These are phyloP conservation scores for Alternaria consortialis DNA, from an alignment of 2,329 filamentous ascomycete genomes.

Conservation along the genomic window DNA sequence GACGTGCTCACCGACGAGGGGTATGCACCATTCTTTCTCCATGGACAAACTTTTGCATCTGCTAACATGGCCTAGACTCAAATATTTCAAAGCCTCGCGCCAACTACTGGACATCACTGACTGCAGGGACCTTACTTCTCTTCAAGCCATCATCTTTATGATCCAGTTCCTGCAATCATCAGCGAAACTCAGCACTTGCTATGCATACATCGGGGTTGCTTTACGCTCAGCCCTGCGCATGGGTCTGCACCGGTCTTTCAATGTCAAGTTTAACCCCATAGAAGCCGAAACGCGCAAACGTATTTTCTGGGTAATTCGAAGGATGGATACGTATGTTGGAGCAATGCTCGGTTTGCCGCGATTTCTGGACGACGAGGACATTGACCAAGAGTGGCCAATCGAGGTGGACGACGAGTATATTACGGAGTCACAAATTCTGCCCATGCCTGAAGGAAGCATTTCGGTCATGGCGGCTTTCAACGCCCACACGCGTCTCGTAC, in stretches of 20 bases:
- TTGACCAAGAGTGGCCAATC: slow-evolving; percentile 58
- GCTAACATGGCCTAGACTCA: slow-evolving; percentile 51
- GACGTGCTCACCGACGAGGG: slow-evolving; percentile 60
- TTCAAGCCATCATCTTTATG: slow-evolving; percentile 64
- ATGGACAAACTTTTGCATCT: not conserved
- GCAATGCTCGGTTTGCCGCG: slow-evolving; percentile 61
- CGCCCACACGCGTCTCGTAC: slow-evolving; percentile 66
- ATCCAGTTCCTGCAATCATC: slow-evolving; percentile 63
- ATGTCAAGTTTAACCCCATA: slow-evolving; percentile 57
- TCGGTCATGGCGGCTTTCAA: slow-evolving; percentile 69
- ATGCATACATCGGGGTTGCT: slow-evolving; percentile 62
- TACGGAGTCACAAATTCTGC: slow-evolving; percentile 58
- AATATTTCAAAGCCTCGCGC: slow-evolving; percentile 59
- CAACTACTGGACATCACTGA: slow-evolving; percentile 63
- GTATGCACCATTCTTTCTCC: slow-evolving; percentile 31
- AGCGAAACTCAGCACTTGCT: slow-evolving; percentile 62
- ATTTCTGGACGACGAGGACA: slow-evolving; percentile 59
- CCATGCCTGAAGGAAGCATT: slow-evolving; percentile 64
- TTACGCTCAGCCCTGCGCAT: slow-evolving; percentile 60
- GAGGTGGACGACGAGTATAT: slow-evolving; percentile 63
- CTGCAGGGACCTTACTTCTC: slow-evolving; percentile 59
- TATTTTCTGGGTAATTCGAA: slow-evolving; percentile 61
- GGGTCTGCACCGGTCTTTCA: slow-evolving; percentile 61
- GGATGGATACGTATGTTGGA: slow-evolving; percentile 63
- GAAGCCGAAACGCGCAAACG: slow-evolving; percentile 61